Conservation (phyloP, 2,329 filamentous ascomycete species). For the Xylariaceae sp. region DNA sequence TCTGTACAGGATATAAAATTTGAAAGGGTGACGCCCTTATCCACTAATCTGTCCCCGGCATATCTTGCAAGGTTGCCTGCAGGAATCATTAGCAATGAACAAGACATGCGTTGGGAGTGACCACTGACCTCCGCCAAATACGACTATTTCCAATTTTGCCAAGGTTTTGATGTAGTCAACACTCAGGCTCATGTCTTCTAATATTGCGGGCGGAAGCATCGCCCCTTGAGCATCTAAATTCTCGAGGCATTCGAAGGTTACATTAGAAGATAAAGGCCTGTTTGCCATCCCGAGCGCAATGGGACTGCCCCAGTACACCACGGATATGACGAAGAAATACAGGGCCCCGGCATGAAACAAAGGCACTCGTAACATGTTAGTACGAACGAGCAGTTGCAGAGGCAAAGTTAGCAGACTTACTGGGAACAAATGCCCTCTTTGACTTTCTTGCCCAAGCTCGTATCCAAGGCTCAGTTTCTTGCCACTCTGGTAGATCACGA, state of each 20-base stretch:
- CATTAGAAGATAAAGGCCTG: slow-evolving; percentile 30
- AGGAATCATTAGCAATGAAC: neutral
- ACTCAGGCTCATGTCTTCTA: slow-evolving; percentile 47
- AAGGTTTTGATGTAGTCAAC: slow-evolving; percentile 37
- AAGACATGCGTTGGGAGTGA: neutral
- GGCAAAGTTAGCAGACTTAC: slow-evolving; percentile 34
- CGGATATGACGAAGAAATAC: slow-evolving; percentile 24
- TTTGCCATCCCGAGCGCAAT: slow-evolving; percentile 25
- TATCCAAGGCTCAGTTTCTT: slow-evolving; percentile 27
- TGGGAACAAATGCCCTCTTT: slow-evolving; percentile 25
- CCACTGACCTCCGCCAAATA: slow-evolving; percentile 43
- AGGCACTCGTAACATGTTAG: slow-evolving; percentile 31
- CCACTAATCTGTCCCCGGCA: slow-evolving; percentile 42
- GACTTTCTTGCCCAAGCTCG: slow-evolving; percentile 10
- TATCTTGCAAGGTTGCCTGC: slow-evolving; percentile 42
- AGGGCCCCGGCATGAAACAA: slow-evolving; percentile 34
- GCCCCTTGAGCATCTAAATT: slow-evolving; percentile 21
- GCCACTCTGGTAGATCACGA: slow-evolving; percentile 30
- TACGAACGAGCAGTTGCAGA: neutral
- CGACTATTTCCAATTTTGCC: slow-evolving; percentile 38
- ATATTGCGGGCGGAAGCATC: slow-evolving; percentile 40
- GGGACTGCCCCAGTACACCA: slow-evolving; percentile 25
- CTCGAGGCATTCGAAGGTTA: slow-evolving; percentile 23
- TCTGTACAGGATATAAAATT: slow-evolving; percentile 49
- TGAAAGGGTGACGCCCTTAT: slow-evolving; percentile 38